phyloP scores from a whole-genome alignment of 371 early-diverging fungal genomes.

The Mortierella sp. region DNA sequence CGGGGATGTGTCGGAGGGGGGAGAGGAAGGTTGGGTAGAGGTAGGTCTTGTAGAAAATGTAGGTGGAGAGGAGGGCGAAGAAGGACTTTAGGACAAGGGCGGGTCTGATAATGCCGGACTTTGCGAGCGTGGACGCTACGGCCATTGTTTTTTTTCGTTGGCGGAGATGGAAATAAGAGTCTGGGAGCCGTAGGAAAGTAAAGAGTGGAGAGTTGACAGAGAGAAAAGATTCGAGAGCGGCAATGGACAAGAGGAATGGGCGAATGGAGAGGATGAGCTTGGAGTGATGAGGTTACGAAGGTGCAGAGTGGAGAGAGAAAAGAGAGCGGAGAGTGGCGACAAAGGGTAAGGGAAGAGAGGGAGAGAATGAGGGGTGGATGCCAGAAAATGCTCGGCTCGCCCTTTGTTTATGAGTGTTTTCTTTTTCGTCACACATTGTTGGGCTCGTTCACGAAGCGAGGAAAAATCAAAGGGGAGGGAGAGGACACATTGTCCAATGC shows the following conservation, averaged over 20 bases:
- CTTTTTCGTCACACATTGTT: too few relatives aligned
- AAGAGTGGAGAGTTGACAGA: not conserved
- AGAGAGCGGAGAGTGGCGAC: not conserved
- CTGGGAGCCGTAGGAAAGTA: not conserved
- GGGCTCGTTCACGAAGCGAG: not conserved
- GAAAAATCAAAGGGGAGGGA: not conserved
- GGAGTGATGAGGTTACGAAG: not conserved
- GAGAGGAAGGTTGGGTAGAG: conserved; percentile 61
- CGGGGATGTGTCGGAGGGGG: conserved; percentile 67
- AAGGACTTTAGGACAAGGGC: not conserved
- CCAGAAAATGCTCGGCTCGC: not conserved
- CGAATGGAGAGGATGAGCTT: not conserved
- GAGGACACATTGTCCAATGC: not conserved
- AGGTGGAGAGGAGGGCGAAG: conserved; percentile 19
- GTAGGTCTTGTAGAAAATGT: conserved; percentile 39
- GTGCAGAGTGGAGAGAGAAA: not conserved
- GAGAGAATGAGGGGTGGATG: not conserved
- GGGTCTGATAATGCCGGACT: not conserved
- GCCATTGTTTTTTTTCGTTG: not conserved
- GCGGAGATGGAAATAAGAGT: not conserved
- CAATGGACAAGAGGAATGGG: not conserved
- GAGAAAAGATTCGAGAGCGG: not conserved
- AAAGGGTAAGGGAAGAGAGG: not conserved
- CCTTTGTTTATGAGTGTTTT: too few relatives aligned
- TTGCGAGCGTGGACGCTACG: not conserved